Conservation (phyloP, 2,329 filamentous ascomycete genomes). For the Aspergillus floridensis region DNA sequence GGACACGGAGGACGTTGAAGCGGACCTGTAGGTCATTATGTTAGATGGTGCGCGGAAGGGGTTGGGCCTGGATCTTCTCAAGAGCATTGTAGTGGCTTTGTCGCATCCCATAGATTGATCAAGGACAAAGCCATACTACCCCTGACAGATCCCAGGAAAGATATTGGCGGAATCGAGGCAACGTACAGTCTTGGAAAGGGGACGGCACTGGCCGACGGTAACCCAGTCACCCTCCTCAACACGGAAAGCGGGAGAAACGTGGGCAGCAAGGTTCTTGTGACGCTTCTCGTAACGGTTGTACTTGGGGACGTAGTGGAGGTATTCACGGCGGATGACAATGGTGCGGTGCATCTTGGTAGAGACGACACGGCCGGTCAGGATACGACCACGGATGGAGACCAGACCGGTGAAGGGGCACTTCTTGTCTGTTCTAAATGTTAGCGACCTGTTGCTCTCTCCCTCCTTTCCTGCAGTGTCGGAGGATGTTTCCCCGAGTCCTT, state of each 20-base stretch:
- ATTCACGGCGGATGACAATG: slow-evolving; percentile 98
- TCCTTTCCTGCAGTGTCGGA: background rate
- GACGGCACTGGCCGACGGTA: slow-evolving; percentile 98
- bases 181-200: slow-evolving; percentile 98
- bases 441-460: slow-evolving; percentile 17
- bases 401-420: slow-evolving; percentile 99
- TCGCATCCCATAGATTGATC: background rate
- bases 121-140: background rate
- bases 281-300: slow-evolving; percentile 99
- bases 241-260: slow-evolving; percentile 99
- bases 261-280: slow-evolving; percentile 99
- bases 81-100: background rate
- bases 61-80: background rate
- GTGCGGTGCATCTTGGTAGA: slow-evolving; percentile 99
- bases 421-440: slow-evolving; percentile 70
- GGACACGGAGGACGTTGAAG: slow-evolving; percentile 99
- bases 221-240: slow-evolving; percentile 99
- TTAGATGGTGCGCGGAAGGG: slow-evolving; percentile 16
- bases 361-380: slow-evolving; percentile 97
- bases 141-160: background rate
- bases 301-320: slow-evolving; percentile 99
- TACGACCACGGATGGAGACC: slow-evolving; percentile 99
- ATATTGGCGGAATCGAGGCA: background rate
- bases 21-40: slow-evolving; percentile 64
- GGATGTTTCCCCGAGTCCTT: slow-evolving; percentile 9